Evolutionary conservation across 768 basidiomycete genomes (phyloP).

Genomic region (Neoboletus subvelutipes): DNA sequence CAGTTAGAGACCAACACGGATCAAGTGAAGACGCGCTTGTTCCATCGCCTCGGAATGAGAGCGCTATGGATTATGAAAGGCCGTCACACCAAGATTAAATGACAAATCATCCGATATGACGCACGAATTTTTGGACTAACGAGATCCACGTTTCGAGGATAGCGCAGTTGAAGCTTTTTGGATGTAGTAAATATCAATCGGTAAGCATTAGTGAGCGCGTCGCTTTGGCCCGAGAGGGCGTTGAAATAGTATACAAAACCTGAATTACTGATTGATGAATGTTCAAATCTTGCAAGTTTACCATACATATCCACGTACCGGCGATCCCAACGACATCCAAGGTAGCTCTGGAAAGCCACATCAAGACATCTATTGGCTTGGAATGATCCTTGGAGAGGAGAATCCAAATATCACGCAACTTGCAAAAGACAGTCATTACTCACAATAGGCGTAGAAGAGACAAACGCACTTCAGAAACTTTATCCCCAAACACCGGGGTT

Average conservation of each 20-base stretch:
- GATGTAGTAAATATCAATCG: conserved; percentile 52
- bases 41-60: conserved; percentile 45
- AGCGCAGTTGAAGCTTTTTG: conserved; percentile 51
- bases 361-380: conserved; percentile 52
- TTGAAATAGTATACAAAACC: conserved; percentile 60
- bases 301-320: conserved; percentile 33
- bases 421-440: background rate
- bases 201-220: conserved; percentile 58
- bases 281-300: background rate
- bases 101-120: conserved; percentile 8
- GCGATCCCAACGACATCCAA: conserved; percentile 79
- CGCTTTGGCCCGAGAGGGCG: conserved; percentile 45
- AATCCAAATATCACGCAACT: conserved; percentile 50
- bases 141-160: conserved; percentile 61
- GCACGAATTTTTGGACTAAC: conserved; percentile 50
- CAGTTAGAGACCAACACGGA: conserved; percentile 52
- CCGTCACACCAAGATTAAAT: conserved; percentile 6
- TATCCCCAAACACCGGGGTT: conserved; percentile 57
- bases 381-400: conserved; percentile 22
- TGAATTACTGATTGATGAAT: conserved; percentile 15
- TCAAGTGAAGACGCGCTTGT: conserved; percentile 46
- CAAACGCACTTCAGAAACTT: conserved; percentile 50
- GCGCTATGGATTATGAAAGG: conserved; percentile 34
- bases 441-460: background rate
- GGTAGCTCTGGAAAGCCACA: conserved; percentile 66